Conservation (phyloP, 2,329 filamentous ascomycete species). For the Ceratocystis smalleyi region DNA sequence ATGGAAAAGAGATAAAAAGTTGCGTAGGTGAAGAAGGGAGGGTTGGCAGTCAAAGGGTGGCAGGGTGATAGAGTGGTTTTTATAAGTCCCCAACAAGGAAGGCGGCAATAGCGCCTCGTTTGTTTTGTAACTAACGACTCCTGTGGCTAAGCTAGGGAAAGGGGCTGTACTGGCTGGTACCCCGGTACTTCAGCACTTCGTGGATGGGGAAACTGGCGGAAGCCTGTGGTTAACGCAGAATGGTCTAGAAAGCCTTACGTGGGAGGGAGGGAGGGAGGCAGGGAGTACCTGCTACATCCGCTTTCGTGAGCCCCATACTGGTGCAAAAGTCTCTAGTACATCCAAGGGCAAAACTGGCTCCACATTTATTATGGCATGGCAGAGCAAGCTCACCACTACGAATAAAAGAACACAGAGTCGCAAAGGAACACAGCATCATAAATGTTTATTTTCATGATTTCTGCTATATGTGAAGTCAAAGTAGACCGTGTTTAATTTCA, state of each 20-base stretch:
- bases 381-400: background rate
- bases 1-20: constrained; percentile 17
- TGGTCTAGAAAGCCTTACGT: background rate
- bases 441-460: background rate
- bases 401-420: background rate
- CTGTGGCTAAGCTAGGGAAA: background rate
- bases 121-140: background rate
- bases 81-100: constrained; percentile 18
- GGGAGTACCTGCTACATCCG: constrained; percentile 8
- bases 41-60: constrained; percentile 24
- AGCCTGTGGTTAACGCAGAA: background rate
- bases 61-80: constrained; percentile 17
- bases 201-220: background rate
- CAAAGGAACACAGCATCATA: background rate
- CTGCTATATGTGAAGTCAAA: too few relatives aligned
- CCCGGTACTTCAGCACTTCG: background rate
- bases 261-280: background rate
- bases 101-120: constrained; percentile 6
- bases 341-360: background rate
- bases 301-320: background rate
- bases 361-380: background rate
- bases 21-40: constrained; percentile 16
- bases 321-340: background rate
- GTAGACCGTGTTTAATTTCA: background rate
- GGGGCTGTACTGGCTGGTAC: background rate